Evolutionary conservation across 768 basidiomycete genomes (phyloP), one percentile per base, ranked within the genome.

Genomic region (Tephrocybe sp.): DNA sequence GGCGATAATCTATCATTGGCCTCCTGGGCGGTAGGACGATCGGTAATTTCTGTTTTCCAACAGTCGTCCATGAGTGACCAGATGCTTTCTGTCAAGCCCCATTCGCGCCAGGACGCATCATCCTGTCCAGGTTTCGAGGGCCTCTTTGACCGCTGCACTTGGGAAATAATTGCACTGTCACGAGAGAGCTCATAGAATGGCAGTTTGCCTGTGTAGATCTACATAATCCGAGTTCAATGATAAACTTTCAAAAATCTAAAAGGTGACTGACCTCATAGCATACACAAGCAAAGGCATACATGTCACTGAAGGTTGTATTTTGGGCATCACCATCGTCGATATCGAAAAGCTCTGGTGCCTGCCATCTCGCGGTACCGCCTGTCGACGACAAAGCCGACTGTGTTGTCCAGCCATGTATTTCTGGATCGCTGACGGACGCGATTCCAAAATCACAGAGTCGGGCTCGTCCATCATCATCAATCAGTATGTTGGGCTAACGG

Each of bases 301-400:
- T 23, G 22, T 43, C 42, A 19, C 42, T 43, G 1, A 23, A 12
- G 2, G 3, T 8, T 10, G 10, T 43, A 19, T 43, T 43, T 8
- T 23, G 11, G 3, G 30, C 29, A 9, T 24, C 5, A 3, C 30
- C 42, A 29, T 43, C 42, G 13, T 43, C 25, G 25, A 43, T 11
- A 7, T 43, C 42, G n/a, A 43, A 43, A 18, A 43, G 25, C 42
- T 24, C 22, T n/a, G n/a, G n/a, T n/a, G n/a, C n/a, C n/a, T n/a
- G n/a, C n/a, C n/a, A n/a, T n/a, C n/a, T n/a, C n/a, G 24, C n/a
- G 9, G 42, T 16, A 8, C 27, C 27, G 10, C 42, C 42, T 19
- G 27, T 43, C 1, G 24, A 43, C 13, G 42, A 9, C 7, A 18
- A 24, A 8, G 42, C 15, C 13, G 42, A 43, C 42, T 9, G 30